Evolutionary conservation across 2,329 filamentous ascomycete genomes (phyloP), one percentile per base, ranked within the genome.

Genomic region (Colletotrichum lini): DNA sequence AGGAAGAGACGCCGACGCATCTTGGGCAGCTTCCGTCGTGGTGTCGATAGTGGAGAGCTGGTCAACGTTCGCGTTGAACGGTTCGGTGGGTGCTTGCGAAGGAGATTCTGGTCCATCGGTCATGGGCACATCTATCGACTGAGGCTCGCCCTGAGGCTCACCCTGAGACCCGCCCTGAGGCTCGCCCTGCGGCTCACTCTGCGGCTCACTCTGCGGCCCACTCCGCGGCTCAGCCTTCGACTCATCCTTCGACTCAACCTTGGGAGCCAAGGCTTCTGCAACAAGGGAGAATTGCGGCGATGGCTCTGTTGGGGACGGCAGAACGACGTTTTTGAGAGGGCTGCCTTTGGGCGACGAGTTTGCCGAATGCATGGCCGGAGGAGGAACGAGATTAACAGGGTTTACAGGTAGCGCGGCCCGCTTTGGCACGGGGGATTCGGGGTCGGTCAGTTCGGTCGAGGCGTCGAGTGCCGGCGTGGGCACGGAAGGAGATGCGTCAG

Each of bases 291-390:
- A 60, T 18, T 77, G 76, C 9, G 75, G 73, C 21, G 74, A 72
- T 18, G 80, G 75, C 23, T 84, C 82, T 0, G 82, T 83, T 0
- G 86, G 85, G 12, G 86, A 87, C 12, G 80, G 82, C 18, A 86
- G 70, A 38, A 86, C 79, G 45, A 88, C 85, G 59, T 88, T 86
- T 78, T 88, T 88, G 23, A 89, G 77, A 0, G 87, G 87, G 63
- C 87, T 89, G 3, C 86, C 87, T 72, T 76, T 81, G 1, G 81
- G 80, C 3, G 82, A 79, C 0, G 75, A 67, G 26, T 52, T 70
- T 2, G 45, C 75, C 72, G 57, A 76, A 72, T 2, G 77, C 73
- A 35, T 79, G 73, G 73, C 73, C 10, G 75, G 73, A 56, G 78
- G 45, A 60, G 81, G 72, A 47, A 79, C 76, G 42, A 81, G 75